Evolutionary conservation across 306 rosid species (phyloP).

Genomic region (Prinsepia uniflora): DNA sequence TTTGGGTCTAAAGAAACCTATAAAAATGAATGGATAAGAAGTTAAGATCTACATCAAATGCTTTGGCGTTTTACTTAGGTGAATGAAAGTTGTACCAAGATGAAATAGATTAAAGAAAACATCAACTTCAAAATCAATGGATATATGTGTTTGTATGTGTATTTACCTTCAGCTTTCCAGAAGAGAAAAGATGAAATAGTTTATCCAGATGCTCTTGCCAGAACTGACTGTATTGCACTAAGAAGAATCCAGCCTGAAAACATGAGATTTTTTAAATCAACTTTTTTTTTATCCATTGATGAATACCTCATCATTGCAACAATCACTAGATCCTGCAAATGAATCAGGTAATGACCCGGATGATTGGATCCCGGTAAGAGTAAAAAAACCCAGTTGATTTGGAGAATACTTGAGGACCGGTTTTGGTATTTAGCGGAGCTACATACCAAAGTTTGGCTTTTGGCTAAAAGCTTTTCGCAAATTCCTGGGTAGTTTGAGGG

Average conservation of each 20-base stretch:
- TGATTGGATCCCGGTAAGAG: neutral
- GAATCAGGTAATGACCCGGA: neutral
- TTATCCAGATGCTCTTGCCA: conserved; percentile 88
- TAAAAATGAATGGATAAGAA: conserved; percentile 8
- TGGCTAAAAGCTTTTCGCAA: conserved; percentile 73
- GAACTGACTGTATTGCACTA: conserved; percentile 69
- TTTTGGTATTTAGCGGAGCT: conserved; percentile 18
- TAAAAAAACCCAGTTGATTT: neutral
- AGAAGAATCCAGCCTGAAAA: conserved; percentile 89
- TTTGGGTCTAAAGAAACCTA: conserved; percentile 78
- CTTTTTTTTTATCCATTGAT: neutral
- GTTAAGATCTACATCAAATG: too few relatives aligned
- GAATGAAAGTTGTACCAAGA: neutral
- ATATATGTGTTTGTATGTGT: neutral
- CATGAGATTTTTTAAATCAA: neutral
- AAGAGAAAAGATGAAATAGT: conserved; percentile 55
- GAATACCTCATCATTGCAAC: too few relatives aligned
- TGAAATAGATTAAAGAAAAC: neutral
- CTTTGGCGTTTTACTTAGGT: neutral
- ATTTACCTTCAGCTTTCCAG: conserved; percentile 75
- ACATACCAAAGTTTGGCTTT: conserved; percentile 96
- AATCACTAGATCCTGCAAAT: neutral
- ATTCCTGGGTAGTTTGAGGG: conserved; percentile 88
- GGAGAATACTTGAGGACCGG: neutral
- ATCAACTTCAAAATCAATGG: neutral